Conservation (phyloP, 2,329 filamentous ascomycete genomes). For the Grosmannia serpens region DNA sequence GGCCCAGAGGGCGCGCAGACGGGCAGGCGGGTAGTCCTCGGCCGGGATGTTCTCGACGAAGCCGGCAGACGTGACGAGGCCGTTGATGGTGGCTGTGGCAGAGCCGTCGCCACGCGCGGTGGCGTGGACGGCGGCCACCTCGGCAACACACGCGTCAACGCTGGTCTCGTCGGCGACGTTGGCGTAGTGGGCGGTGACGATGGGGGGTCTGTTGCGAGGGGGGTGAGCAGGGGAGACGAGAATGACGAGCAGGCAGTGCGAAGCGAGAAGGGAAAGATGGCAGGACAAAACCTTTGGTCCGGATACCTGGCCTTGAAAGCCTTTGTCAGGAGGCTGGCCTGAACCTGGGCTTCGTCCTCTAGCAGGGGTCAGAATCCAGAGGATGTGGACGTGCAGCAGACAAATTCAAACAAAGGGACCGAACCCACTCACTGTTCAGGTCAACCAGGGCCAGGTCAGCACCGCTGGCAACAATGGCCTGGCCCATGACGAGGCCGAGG, state of each 20-base stretch:
- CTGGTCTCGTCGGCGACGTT: constrained; percentile 75
- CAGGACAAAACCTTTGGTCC: constrained; percentile 46
- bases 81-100: constrained; percentile 56
- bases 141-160: constrained; percentile 60
- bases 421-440: constrained; percentile 56
- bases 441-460: constrained; percentile 88
- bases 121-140: constrained; percentile 54
- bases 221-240: neutral
- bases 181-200: constrained; percentile 79
- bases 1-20: constrained; percentile 85
- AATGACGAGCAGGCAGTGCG: neutral
- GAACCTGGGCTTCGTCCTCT: constrained; percentile 76
- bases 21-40: constrained; percentile 79
- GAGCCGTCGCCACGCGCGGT: constrained; percentile 23
- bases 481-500: constrained; percentile 82
- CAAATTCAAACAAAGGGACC: neutral
- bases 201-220: constrained; percentile 39
- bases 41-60: constrained; percentile 96
- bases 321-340: constrained; percentile 62
- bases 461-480: constrained; percentile 79
- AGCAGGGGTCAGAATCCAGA: neutral
- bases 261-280: neutral
- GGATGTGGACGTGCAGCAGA: neutral
- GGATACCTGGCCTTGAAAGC: constrained; percentile 73
- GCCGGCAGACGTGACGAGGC: constrained; percentile 88